A percentile compares a stretch with the other conserved stretches of the same genome.
Conservation (phyloP, 768 basidiomycete genomes). For the Boletus vermiculosoides region DNA sequence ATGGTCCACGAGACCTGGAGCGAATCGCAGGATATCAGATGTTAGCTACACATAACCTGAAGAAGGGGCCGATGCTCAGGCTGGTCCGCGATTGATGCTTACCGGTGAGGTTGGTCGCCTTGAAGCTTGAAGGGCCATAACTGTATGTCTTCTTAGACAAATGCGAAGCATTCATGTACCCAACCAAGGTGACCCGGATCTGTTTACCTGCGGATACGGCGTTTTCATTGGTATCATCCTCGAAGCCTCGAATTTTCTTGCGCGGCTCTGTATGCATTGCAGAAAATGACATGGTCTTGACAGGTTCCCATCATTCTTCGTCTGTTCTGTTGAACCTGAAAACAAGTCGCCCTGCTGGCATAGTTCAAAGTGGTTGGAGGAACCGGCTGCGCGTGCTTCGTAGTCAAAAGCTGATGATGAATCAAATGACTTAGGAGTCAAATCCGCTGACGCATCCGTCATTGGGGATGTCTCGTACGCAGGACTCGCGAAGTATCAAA, state of each 20-base stretch:
- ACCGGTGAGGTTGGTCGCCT: background rate
- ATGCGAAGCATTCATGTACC: background rate
- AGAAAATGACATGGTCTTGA: background rate
- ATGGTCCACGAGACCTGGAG: background rate
- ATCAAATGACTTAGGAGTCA: background rate
- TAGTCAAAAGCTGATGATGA: too few relatives aligned
- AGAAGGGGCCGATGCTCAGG: background rate
- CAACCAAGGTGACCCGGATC: background rate
- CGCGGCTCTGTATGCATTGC: background rate
- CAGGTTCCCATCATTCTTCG: background rate
- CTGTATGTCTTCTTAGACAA: background rate
- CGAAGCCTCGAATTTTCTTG: background rate
- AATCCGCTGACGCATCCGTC: background rate
- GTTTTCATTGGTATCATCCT: background rate
- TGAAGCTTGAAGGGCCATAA: background rate
- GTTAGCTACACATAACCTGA: background rate
- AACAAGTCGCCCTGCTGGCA: background rate
- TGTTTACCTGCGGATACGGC: background rate
- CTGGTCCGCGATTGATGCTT: background rate
- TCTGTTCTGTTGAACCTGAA: background rate
- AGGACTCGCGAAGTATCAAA: background rate
- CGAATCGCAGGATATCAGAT: background rate
- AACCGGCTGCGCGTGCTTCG: too few relatives aligned
- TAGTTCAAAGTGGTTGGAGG: background rate
- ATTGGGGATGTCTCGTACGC: background rate